Evolutionary conservation across 257 asterid genomes (phyloP).

Genomic region (Gentiana dahurica): DNA sequence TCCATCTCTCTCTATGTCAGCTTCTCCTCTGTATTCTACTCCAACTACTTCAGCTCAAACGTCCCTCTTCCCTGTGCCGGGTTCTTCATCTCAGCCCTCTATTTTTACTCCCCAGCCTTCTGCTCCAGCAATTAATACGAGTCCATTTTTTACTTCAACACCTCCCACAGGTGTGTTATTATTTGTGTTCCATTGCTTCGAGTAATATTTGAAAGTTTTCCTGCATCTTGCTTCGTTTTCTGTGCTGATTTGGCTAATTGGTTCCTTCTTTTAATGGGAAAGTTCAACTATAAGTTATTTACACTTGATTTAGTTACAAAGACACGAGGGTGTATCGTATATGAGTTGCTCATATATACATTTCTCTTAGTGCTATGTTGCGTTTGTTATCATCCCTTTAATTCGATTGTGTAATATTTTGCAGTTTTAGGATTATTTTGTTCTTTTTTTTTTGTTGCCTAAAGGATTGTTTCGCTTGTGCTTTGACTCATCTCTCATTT

Average conservation of each 20-base stretch:
- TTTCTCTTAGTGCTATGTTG: too few species aligned
- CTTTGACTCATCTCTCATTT: conserved; percentile 12
- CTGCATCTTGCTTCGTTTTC: not conserved
- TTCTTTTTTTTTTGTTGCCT: too few species aligned
- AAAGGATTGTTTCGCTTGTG: not conserved
- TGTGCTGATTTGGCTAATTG: not conserved
- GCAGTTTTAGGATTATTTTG: too few species aligned
- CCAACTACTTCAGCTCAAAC: conserved; percentile 54
- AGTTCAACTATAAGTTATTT: too few species aligned
- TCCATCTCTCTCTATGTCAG: conserved; percentile 48
- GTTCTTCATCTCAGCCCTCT: conserved; percentile 61
- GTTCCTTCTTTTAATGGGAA: too few species aligned
- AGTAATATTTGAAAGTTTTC: conserved; percentile 25
- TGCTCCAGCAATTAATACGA: conserved; percentile 35
- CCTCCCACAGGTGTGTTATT: conserved; percentile 55
- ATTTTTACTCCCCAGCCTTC: conserved; percentile 49
- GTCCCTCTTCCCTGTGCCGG: conserved; percentile 46
- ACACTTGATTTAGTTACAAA: not conserved
- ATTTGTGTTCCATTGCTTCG: conserved; percentile 59
- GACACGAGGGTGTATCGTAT: too few species aligned
- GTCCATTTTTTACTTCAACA: conserved; percentile 51
- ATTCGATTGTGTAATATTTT: too few species aligned
- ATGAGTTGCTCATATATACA: too few species aligned
- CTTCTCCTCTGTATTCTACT: conserved; percentile 60
- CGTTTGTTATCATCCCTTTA: too few species aligned